A percentile compares a stretch with the other conserved stretches of the same genome.
phyloP scores from a whole-genome alignment of 176 grass and related monocot genomes.

The Carex littledalei region DNA sequence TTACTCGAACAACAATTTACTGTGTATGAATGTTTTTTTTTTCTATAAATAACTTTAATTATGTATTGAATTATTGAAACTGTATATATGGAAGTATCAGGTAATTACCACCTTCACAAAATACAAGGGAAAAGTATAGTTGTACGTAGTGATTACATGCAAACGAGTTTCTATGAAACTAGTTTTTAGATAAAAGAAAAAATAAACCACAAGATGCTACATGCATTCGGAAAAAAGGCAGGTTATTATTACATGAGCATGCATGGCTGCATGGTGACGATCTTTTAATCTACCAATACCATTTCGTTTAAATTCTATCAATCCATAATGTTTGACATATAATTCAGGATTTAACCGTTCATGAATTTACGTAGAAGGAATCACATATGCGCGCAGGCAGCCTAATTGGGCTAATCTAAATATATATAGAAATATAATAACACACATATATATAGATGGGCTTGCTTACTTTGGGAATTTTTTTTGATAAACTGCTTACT shows the following conservation, averaged over 20 bases:
- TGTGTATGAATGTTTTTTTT: no score
- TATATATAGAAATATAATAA: neutral
- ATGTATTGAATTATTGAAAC: neutral
- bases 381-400: neutral
- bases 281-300: neutral
- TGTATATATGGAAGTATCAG: no score
- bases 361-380: neutral
- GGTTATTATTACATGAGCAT: neutral
- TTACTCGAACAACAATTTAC: neutral
- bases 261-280: neutral
- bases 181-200: no score
- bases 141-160: no score
- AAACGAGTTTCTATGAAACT: no score
- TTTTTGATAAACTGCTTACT: accelerated
- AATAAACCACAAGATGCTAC: no score
- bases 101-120: neutral
- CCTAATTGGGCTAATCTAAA: neutral
- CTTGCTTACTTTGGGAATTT: no score
- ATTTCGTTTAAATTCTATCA: neutral
- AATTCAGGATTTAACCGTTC: neutral
- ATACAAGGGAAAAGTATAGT: neutral
- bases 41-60: no score
- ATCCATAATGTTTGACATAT: neutral
- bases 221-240: no score
- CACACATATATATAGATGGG: no score